Evolutionary conservation across 1,139 yeast species (phyloP), one percentile per base, ranked within the genome.

Genomic region (Yamadazyma membranifaciens): DNA sequence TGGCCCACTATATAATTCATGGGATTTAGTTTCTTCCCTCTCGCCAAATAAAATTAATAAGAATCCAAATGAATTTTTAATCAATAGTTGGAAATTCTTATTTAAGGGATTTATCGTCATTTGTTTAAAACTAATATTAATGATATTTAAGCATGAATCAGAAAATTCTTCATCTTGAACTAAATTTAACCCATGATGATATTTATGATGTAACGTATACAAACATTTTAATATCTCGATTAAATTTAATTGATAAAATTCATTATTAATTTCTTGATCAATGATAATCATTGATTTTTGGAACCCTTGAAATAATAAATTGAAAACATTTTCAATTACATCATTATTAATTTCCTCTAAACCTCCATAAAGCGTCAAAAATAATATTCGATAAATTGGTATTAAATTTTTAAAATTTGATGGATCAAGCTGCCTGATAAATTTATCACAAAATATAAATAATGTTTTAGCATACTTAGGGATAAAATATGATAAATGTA

Each of bases 161-260:
- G 46, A 34, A 20, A 46, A 49, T 20, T 31, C 39, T 28, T 47
- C 51, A 31, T 48, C 46, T 30, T 45, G 40, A 4, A 50, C 43
- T 20, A 46, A 35, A 31, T 37, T 27, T 5, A 37, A 30, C 6
- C 54, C 52, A 40, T 40, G 38, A 24, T 48, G 42, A 36, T 54
- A 53, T 37, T 57, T 58, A 40, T 58, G 63, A 37, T 57, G 55
- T 29, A 60, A 47, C 10, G 63, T 58, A 33, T 57, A 59, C 22
- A 62, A 45, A 14, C 63, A 58, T 39, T 62, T 62, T 40, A 61
- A 49, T n/a, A 61, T 44, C 39, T 62, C 67, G n/a, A 50, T 51
- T 34, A 56, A 42, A n/a, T 51, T 49, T 47, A 54, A 44, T 28
- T 53, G 44, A 34, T 41, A 46, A 20, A 31, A 31, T 34, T 37